Evolutionary conservation across 306 rosid genomes (phyloP).

Genomic region (Canavalia gladiata): DNA sequence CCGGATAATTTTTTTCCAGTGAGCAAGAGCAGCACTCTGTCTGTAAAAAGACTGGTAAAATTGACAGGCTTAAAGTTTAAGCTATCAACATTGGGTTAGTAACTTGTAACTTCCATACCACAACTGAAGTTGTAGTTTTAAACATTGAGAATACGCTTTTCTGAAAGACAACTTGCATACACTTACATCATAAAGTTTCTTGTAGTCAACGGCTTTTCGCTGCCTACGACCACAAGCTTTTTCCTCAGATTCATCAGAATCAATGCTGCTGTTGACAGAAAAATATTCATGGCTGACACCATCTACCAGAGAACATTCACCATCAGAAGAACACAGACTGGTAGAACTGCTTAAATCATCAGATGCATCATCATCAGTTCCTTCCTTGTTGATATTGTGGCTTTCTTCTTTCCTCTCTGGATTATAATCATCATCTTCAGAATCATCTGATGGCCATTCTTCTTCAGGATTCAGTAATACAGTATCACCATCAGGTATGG

Average conservation of each 20-base stretch:
- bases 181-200: slow-evolving; percentile 80
- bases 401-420: slow-evolving; percentile 73
- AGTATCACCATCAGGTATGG: slow-evolving; percentile 68
- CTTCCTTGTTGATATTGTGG: slow-evolving; percentile 57
- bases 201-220: slow-evolving; percentile 79
- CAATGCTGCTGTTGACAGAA: slow-evolving; percentile 55
- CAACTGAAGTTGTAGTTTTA: slow-evolving; percentile 33
- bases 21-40: slow-evolving; percentile 3
- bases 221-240: slow-evolving; percentile 73
- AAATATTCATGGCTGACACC: slow-evolving; percentile 51
- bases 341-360: slow-evolving; percentile 62
- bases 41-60: background rate
- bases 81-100: slow-evolving; percentile 24
- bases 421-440: slow-evolving; percentile 89
- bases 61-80: slow-evolving; percentile 6
- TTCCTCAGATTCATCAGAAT: slow-evolving; percentile 75
- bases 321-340: slow-evolving; percentile 64
- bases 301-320: slow-evolving; percentile 49
- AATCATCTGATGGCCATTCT: slow-evolving; percentile 95
- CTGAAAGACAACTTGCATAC: slow-evolving; percentile 31
- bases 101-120: slow-evolving; percentile 31
- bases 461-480: slow-evolving; percentile 68
- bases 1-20: slow-evolving; percentile 11
- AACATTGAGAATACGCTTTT: slow-evolving; percentile 2
- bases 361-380: slow-evolving; percentile 52